Evolutionary conservation across 495 filamentous ascomycete species (phyloP).

Genomic region (Sphaerosporella brunnea): DNA sequence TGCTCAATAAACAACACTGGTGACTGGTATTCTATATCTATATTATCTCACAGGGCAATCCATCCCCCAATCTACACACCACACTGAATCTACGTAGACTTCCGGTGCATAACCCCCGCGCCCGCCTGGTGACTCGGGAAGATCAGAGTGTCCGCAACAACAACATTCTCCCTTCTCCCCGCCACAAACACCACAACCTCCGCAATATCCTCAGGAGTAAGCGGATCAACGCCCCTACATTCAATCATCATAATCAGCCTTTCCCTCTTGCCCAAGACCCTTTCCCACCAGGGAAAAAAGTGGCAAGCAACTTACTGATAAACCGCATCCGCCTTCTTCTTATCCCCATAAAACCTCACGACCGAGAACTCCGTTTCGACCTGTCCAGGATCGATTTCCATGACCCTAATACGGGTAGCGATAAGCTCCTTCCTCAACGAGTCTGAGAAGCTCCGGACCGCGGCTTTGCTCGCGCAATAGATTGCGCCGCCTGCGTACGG

Average conservation of each 20-base stretch:
- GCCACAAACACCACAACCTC: conserved; percentile 87
- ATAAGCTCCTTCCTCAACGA: conserved; percentile 77
- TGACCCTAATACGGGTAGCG: conserved; percentile 66
- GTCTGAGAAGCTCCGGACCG: conserved; percentile 78
- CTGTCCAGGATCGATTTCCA: conserved; percentile 89
- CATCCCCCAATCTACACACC: no score
- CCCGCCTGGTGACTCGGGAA: conserved; percentile 83
- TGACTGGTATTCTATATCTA: no score
- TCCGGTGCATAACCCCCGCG: conserved; percentile 17
- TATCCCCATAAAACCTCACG: conserved; percentile 84
- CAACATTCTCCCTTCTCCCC: conserved; percentile 79
- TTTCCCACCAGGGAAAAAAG: background rate
- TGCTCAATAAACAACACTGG: no score
- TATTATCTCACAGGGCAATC: no score
- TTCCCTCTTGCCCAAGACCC: conserved; percentile 6
- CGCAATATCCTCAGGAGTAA: conserved; percentile 88
- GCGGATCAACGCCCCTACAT: conserved; percentile 66
- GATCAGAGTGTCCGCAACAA: conserved; percentile 78
- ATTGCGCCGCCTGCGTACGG: conserved; percentile 80
- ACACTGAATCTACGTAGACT: background rate
- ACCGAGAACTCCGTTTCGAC: conserved; percentile 97
- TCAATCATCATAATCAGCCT: conserved; percentile 22
- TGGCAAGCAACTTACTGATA: conserved; percentile 54
- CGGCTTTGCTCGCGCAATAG: conserved; percentile 94
- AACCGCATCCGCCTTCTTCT: conserved; percentile 83